Conservation (phyloP, 805 yeast species). For the Metschnikowia aberdeeniae region DNA sequence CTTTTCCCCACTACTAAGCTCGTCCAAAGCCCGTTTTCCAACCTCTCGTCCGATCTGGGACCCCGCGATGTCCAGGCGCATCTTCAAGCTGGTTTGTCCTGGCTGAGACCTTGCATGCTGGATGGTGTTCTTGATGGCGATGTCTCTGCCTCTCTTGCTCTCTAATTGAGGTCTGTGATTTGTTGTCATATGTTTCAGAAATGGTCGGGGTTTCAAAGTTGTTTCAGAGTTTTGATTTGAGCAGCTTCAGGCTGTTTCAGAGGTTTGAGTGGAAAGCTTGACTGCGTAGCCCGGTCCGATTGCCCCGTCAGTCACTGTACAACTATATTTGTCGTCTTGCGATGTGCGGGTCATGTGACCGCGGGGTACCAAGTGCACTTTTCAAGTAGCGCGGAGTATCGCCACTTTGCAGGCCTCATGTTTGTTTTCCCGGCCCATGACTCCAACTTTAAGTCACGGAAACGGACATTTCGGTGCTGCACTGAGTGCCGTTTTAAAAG, state of each 20-base stretch:
- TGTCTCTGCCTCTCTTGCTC: conserved; percentile 34
- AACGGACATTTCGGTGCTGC: conserved; percentile 40
- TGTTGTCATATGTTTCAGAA: conserved; percentile 30
- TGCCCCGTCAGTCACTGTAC: too few species aligned
- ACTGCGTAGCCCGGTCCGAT: too few species aligned
- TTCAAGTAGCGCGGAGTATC: too few species aligned
- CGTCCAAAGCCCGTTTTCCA: conserved; percentile 22
- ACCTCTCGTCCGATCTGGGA: conserved; percentile 12
- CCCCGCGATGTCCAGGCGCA: conserved; percentile 25
- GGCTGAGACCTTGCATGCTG: conserved; percentile 31
- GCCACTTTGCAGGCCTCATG: conserved; percentile 16
- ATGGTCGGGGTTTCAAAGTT: too few species aligned
- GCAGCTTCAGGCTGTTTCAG: too few species aligned
- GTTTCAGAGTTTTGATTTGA: background rate
- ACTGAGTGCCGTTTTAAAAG: conserved; percentile 35
- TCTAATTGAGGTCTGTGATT: conserved; percentile 43
- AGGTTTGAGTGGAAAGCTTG: too few species aligned
- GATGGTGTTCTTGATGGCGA: conserved; percentile 30
- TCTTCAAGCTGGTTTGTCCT: conserved; percentile 31
- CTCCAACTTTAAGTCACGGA: conserved; percentile 35
- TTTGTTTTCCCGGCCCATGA: conserved; percentile 43
- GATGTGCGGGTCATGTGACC: background rate
- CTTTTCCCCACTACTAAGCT: conserved; percentile 18
- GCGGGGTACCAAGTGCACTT: background rate
- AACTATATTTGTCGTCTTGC: background rate